phyloP scores from a whole-genome alignment of 148 eudicot species.

The Rhododendron henanense region DNA sequence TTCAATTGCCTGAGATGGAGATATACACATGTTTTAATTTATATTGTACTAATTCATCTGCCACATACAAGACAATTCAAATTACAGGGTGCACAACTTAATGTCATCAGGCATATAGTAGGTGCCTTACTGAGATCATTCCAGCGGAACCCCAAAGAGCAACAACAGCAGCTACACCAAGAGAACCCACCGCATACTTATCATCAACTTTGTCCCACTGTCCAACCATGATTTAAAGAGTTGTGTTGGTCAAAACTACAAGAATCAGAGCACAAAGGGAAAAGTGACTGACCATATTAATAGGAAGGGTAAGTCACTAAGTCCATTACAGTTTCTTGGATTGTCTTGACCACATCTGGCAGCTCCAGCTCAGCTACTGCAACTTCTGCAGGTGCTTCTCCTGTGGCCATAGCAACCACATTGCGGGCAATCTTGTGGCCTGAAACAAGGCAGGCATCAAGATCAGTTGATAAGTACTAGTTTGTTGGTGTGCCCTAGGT shows the following conservation, averaged over 20 bases:
- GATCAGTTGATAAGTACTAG: not conserved
- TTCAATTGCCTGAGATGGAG: constrained; percentile 71
- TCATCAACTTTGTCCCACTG: constrained; percentile 99
- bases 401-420: constrained; percentile 74
- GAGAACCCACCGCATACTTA: constrained; percentile 84
- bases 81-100: not conserved
- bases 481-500: not conserved
- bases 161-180: constrained; percentile 63
- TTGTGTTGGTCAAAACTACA: not conserved
- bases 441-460: constrained; percentile 14
- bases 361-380: constrained; percentile 45
- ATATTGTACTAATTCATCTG: not conserved
- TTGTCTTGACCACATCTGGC: constrained; percentile 56
- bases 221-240: not conserved
- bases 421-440: constrained; percentile 73
- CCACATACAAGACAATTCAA: not conserved
- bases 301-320: not conserved
- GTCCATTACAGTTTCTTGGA: constrained; percentile 63
- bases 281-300: not conserved
- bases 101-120: not conserved
- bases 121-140: constrained; percentile 61
- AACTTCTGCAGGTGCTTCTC: constrained; percentile 59
- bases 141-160: constrained; percentile 64
- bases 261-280: not conserved
- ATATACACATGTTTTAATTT: not conserved